phyloP scores from a whole-genome alignment of 2,329 filamentous ascomycete species.

The Penicillium janthinellum region DNA sequence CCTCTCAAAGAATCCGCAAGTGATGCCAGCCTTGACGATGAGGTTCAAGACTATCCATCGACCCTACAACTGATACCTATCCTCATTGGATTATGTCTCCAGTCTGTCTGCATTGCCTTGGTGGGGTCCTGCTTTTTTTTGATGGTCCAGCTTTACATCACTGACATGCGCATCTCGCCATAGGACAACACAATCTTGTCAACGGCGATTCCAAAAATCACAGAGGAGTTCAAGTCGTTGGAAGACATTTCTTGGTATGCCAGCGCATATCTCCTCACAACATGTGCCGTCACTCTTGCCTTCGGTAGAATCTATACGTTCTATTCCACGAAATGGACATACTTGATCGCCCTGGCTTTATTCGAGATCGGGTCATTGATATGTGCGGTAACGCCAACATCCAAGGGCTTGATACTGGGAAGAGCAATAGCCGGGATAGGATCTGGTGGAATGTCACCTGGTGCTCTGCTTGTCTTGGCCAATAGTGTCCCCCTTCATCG shows the following conservation, averaged over 20 bases:
- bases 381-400: slow-evolving; percentile 43
- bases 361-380: slow-evolving; percentile 48
- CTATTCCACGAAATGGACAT: slow-evolving; percentile 48
- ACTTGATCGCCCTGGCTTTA: slow-evolving; percentile 41
- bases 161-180: not conserved
- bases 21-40: slow-evolving; percentile 19
- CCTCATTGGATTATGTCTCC: slow-evolving; percentile 39
- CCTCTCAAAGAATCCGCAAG: slow-evolving; percentile 20
- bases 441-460: slow-evolving; percentile 42
- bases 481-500: slow-evolving; percentile 44
- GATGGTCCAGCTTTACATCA: not conserved
- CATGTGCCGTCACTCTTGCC: slow-evolving; percentile 45
- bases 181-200: slow-evolving; percentile 49
- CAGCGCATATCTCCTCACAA: slow-evolving; percentile 48
- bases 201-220: slow-evolving; percentile 52
- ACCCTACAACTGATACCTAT: slow-evolving; percentile 37
- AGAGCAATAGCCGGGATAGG: slow-evolving; percentile 47
- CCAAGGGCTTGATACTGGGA: slow-evolving; percentile 43
- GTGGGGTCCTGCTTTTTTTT: slow-evolving; percentile 17
- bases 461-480: slow-evolving; percentile 43
- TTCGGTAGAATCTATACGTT: slow-evolving; percentile 50
- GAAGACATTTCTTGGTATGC: slow-evolving; percentile 54
- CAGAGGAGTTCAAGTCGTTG: slow-evolving; percentile 50
- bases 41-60: slow-evolving; percentile 37
- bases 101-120: slow-evolving; percentile 44